Evolutionary conservation across 2,329 filamentous ascomycete genomes (phyloP).

Genomic region (Claviceps sp.): DNA sequence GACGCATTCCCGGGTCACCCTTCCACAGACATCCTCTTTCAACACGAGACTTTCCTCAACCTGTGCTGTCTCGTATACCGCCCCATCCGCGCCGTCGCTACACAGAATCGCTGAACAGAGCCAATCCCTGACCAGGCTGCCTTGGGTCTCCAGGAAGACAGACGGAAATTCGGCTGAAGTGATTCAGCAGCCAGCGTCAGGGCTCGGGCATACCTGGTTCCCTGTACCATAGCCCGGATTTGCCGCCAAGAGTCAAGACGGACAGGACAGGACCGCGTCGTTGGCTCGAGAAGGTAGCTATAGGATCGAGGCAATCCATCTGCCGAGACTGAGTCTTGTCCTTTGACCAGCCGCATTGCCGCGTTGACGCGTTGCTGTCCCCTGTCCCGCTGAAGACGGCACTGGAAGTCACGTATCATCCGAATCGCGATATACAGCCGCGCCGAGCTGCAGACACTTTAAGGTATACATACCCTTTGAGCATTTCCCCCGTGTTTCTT

Average conservation of each 20-base stretch:
- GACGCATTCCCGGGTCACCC: not conserved
- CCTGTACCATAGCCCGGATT: not conserved
- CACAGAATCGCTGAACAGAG: not conserved
- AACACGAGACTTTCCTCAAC: not conserved
- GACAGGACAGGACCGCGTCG: not conserved
- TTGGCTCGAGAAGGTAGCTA: not conserved
- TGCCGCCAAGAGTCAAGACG: not conserved
- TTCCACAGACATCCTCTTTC: not conserved
- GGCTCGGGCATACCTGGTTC: not conserved
- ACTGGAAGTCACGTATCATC: not conserved
- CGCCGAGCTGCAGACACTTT: not conserved
- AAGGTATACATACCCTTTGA: not conserved
- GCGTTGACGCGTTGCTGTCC: not conserved
- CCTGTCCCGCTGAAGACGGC: not conserved
- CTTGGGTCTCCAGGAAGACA: not conserved
- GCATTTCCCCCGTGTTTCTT: not conserved
- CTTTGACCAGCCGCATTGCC: not conserved
- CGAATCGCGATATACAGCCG: not conserved
- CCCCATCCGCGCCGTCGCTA: not conserved
- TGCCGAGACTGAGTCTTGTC: not conserved
- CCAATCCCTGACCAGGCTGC: not conserved
- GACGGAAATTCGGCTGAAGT: not conserved
- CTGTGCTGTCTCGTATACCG: not conserved
- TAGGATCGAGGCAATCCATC: not conserved
- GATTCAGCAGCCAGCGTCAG: not conserved